phyloP scores from a whole-genome alignment of 331 rosid genomes.

The Rhamnella rubrinervis region DNA sequence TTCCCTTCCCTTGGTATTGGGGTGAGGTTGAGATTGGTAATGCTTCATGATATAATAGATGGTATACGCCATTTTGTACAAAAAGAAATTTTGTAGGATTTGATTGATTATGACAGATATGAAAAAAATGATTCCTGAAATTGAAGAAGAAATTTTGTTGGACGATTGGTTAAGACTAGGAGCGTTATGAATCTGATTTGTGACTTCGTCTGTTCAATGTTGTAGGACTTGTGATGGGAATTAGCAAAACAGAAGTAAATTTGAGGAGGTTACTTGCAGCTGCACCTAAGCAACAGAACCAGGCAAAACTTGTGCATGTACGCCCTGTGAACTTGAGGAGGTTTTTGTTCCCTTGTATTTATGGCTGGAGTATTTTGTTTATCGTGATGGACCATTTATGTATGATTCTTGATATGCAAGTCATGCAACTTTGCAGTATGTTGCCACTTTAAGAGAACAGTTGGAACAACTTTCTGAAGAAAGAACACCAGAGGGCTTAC shows the following conservation, averaged over 20 bases:
- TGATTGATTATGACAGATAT: too few relatives aligned
- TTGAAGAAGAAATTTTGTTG: too few relatives aligned
- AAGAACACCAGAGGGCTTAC: slow-evolving; percentile 74
- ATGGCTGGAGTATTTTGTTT: background rate
- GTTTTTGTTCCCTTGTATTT: background rate
- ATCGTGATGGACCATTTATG: slow-evolving; percentile 8
- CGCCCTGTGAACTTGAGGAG: slow-evolving; percentile 2
- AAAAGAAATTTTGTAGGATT: too few relatives aligned
- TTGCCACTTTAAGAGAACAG: slow-evolving; percentile 79
- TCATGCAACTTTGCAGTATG: slow-evolving; percentile 55
- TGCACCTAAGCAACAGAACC: slow-evolving; percentile 87
- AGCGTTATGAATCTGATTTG: too few relatives aligned
- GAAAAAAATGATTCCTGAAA: too few relatives aligned
- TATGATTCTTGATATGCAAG: background rate
- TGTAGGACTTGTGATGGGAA: slow-evolving; percentile 45
- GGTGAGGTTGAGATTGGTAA: too few relatives aligned
- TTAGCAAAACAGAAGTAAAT: slow-evolving; percentile 82
- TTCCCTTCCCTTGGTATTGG: too few relatives aligned
- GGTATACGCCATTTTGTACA: too few relatives aligned
- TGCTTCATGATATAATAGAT: too few relatives aligned
- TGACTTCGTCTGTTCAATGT: too few relatives aligned
- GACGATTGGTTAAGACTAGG: too few relatives aligned
- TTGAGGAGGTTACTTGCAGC: slow-evolving; percentile 80
- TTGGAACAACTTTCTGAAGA: slow-evolving; percentile 84
- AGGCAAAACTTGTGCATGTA: slow-evolving; percentile 84